Percentiles rank a stretch among this genome's conserved stretches.
Evolutionary conservation across 169 alveolate species (phyloP).

Genomic region (Cryptosporidium muris): DNA sequence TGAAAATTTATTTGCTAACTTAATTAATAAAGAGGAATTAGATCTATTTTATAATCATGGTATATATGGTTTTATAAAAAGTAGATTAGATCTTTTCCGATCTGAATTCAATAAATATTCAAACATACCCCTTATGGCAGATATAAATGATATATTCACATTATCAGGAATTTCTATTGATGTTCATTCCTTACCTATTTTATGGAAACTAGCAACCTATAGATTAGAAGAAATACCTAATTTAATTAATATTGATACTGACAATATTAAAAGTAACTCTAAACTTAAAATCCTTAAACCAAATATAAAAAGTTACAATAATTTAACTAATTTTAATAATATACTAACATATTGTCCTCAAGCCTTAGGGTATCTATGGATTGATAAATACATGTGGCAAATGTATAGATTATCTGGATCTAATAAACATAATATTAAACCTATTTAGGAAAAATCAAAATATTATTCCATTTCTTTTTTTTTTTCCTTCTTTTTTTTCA

Average conservation of each 20-base stretch:
- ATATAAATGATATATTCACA: constrained; percentile 25
- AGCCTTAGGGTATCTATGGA: constrained; percentile 51
- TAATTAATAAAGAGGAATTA: constrained; percentile 9
- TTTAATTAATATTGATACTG: background rate
- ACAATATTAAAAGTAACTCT: background rate
- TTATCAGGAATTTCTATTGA: constrained; percentile 39
- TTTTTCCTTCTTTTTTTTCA: background rate
- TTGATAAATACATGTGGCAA: constrained; percentile 64
- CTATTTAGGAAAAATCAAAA: constrained; percentile 3
- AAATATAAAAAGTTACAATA: background rate
- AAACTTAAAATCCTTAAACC: background rate
- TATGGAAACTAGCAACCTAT: constrained; percentile 42
- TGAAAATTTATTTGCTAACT: constrained; percentile 11
- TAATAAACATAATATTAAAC: constrained; percentile 15
- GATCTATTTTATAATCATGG: constrained; percentile 20
- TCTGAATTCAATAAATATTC: background rate
- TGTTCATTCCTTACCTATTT: constrained; percentile 32
- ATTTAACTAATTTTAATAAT: background rate
- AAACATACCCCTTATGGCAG: background rate
- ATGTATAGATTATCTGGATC: constrained; percentile 64
- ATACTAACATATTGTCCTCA: constrained; percentile 31
- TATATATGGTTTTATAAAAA: constrained; percentile 8
- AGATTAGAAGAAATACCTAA: constrained; percentile 55
- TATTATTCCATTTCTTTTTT: background rate
- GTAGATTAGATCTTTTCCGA: constrained; percentile 24